Conservation (phyloP, 73 alveolate genomes). For the Tetrahymena borealis region DNA sequence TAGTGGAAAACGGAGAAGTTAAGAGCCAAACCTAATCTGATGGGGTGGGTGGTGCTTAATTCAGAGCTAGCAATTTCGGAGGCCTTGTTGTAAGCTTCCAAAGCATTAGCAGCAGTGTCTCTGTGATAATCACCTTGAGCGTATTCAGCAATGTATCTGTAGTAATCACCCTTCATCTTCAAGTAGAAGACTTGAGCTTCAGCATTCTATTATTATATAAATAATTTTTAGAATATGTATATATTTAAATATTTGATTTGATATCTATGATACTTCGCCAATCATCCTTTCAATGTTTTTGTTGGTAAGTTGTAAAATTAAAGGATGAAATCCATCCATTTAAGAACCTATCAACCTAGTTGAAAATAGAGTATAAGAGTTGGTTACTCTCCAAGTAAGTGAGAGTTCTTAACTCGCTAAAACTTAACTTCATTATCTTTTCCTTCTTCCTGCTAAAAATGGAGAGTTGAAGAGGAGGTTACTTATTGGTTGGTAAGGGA, state of each 20-base stretch:
- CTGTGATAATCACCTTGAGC: conserved; percentile 75
- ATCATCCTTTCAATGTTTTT: too few species aligned
- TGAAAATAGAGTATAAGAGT: too few species aligned
- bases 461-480: too few species aligned
- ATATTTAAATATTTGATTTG: not conserved
- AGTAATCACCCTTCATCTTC: conserved; percentile 94
- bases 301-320: too few species aligned
- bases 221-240: not conserved
- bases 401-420: too few species aligned
- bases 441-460: too few species aligned
- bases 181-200: conserved; percentile 86
- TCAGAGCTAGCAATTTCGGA: conserved; percentile 63
- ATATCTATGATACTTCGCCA: not conserved
- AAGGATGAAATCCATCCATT: too few species aligned
- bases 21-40: conserved; percentile 83
- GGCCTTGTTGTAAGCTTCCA: conserved; percentile 76
- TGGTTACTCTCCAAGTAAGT: too few species aligned
- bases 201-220: conserved; percentile 12
- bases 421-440: too few species aligned
- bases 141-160: conserved; percentile 89
- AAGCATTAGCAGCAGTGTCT: conserved; percentile 71
- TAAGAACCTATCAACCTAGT: too few species aligned
- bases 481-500: too few species aligned
- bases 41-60: conserved; percentile 78
- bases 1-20: conserved; percentile 86